Evolutionary conservation across 2,329 filamentous ascomycete genomes (phyloP).

Genomic region (Alternaria incomplexa): DNA sequence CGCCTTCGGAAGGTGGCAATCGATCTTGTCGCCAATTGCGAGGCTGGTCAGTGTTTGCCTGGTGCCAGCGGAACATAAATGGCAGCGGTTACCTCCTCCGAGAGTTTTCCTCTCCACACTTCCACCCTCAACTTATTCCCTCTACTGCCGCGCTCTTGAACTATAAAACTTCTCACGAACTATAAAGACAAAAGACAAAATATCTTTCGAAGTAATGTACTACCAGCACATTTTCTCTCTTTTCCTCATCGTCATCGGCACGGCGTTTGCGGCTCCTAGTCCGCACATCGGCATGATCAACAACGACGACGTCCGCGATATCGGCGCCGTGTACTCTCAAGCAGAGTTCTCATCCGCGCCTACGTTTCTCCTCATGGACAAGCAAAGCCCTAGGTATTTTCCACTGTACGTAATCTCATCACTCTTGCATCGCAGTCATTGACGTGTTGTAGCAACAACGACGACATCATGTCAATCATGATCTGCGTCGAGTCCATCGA

Average conservation of each 20-base stretch:
- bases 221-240: background rate
- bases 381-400: conserved; percentile 13
- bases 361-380: conserved; percentile 17
- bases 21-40: too few species aligned
- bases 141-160: background rate
- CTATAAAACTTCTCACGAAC: background rate
- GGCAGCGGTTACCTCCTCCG: background rate
- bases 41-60: too few species aligned
- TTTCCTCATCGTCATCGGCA: background rate
- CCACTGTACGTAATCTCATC: conserved; percentile 1
- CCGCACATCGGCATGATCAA: conserved; percentile 30
- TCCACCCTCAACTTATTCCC: background rate
- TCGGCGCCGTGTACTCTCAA: conserved; percentile 20
- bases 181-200: background rate
- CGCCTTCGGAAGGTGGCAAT: too few species aligned
- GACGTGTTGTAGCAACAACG: background rate
- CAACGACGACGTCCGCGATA: conserved; percentile 18
- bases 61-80: too few species aligned
- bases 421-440: background rate
- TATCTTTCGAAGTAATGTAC: background rate
- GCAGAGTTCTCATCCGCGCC: conserved; percentile 14
- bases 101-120: background rate
- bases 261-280: background rate
- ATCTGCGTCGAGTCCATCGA: conserved; percentile 12
- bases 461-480: conserved; percentile 10